Percentiles rank a stretch among this genome's conserved stretches.
Conservation (phyloP, 1,284 basidiomycete genomes). For the Sporisorium reilianum region DNA sequence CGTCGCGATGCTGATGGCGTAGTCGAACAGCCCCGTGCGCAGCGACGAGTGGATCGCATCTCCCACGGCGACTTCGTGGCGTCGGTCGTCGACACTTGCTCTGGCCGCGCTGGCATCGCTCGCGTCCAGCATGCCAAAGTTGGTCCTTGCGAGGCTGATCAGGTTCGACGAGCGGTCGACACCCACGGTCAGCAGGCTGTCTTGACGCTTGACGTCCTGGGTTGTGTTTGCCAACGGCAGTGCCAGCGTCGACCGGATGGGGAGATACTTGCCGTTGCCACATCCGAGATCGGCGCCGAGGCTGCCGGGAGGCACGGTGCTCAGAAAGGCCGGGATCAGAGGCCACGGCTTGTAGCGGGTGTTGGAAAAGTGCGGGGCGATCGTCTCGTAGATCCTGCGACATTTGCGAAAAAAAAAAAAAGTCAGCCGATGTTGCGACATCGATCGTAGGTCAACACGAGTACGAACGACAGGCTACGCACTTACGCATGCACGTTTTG, state of each 20-base stretch:
- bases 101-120: neutral
- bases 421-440: slow-evolving; percentile 12
- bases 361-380: slow-evolving; percentile 90
- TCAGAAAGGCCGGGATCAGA: slow-evolving; percentile 84
- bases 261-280: slow-evolving; percentile 96
- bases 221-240: neutral
- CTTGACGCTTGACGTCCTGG: slow-evolving; percentile 5
- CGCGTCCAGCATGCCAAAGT: slow-evolving; percentile 36
- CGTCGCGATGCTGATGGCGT: slow-evolving; percentile 67
- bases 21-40: slow-evolving; percentile 58
- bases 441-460: no score
- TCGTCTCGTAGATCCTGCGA: slow-evolving; percentile 81
- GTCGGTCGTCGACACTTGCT: neutral
- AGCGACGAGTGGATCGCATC: slow-evolving; percentile 61
- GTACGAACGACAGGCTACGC: slow-evolving; percentile 11
- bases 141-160: slow-evolving; percentile 52
- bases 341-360: slow-evolving; percentile 99
- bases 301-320: slow-evolving; percentile 79
- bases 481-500: slow-evolving; percentile 68
- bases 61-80: slow-evolving; percentile 64
- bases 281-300: slow-evolving; percentile 94
- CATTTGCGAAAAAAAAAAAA: neutral
- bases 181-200: slow-evolving; percentile 58
- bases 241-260: slow-evolving; percentile 56
- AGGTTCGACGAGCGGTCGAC: slow-evolving; percentile 81